These are phyloP conservation scores for Penicillium goetzii DNA, from an alignment of 495 filamentous ascomycete species.

Conservation along the genomic window DNA sequence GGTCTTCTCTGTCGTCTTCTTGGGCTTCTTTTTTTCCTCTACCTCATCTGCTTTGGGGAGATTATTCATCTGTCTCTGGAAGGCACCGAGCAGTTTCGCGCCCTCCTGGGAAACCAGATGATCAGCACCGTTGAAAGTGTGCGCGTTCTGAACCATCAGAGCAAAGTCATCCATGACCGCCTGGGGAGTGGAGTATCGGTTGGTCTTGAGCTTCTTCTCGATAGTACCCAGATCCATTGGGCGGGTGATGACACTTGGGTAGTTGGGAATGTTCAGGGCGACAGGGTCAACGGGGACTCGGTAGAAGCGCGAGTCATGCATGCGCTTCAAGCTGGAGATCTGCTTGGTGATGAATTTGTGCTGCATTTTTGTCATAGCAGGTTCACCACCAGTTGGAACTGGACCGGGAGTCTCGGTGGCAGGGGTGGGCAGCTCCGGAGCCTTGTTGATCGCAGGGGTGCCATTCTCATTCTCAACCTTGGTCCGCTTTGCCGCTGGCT, in stretches of 20 bases:
- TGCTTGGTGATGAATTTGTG: conserved; percentile 56
- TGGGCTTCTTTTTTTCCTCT: conserved; percentile 67
- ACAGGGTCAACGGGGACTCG: conserved; percentile 72
- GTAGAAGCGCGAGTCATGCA: conserved; percentile 74
- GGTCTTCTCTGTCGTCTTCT: conserved; percentile 55
- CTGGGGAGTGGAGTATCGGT: conserved; percentile 64
- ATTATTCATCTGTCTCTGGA: conserved; percentile 59
- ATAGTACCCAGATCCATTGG: conserved; percentile 86
- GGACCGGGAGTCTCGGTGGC: conserved; percentile 23
- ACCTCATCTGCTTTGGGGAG: conserved; percentile 55
- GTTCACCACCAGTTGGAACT: conserved; percentile 18
- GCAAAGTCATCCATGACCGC: conserved; percentile 72
- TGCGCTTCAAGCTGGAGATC: conserved; percentile 77
- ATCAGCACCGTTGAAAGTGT: conserved; percentile 77
- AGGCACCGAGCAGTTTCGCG: conserved; percentile 61
- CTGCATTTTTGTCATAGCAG: conserved; percentile 57
- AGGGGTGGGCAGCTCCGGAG: conserved; percentile 30
- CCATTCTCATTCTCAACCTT: conserved; percentile 58
- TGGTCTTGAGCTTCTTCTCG: conserved; percentile 75
- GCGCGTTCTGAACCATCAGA: conserved; percentile 73
- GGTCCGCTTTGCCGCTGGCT: conserved; percentile 75
- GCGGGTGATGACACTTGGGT: conserved; percentile 68
- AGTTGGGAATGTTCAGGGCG: conserved; percentile 69
- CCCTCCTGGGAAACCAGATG: conserved; percentile 72
- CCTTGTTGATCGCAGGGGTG: conserved; percentile 39